Evolutionary conservation across 768 basidiomycete species (phyloP).

Genomic region (Rhizopogon roseolus): DNA sequence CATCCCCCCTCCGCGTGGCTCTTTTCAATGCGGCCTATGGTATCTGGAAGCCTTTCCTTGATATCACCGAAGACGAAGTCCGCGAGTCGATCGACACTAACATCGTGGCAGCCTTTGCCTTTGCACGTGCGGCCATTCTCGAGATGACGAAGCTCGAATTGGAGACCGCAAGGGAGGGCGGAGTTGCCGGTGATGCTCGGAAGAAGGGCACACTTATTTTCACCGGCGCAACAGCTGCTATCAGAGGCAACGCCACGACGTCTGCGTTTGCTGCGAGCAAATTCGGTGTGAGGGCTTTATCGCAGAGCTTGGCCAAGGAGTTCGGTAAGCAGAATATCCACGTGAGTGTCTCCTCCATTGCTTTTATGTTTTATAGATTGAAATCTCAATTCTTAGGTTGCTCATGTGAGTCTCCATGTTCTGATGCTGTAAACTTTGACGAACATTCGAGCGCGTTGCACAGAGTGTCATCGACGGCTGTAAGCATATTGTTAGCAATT

Average conservation of each 20-base stretch:
- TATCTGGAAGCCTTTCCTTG: conserved; percentile 64
- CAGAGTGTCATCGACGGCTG: neutral
- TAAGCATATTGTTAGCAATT: neutral
- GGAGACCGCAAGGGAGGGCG: conserved; percentile 36
- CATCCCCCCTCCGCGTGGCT: conserved; percentile 52
- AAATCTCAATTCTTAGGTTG: conserved; percentile 35
- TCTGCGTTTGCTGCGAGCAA: conserved; percentile 64
- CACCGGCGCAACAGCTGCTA: conserved; percentile 67
- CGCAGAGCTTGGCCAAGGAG: conserved; percentile 71
- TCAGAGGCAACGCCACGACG: conserved; percentile 57
- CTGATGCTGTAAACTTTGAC: neutral
- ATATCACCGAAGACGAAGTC: conserved; percentile 55
- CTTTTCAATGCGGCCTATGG: conserved; percentile 59
- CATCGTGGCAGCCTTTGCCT: conserved; percentile 56
- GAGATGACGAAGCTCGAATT: conserved; percentile 52
- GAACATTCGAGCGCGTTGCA: too few relatives aligned
- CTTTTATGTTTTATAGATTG: neutral
- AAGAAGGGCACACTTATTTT: conserved; percentile 64
- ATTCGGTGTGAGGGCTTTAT: conserved; percentile 55
- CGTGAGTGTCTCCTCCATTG: conserved; percentile 27
- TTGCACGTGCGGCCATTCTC: conserved; percentile 55
- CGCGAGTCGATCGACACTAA: conserved; percentile 46
- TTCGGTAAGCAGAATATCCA: conserved; percentile 74
- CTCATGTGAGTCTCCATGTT: conserved; percentile 47
- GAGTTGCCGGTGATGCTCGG: conserved; percentile 33